Conservation (phyloP, 306 rosid genomes). For the Cercis canadensis region DNA sequence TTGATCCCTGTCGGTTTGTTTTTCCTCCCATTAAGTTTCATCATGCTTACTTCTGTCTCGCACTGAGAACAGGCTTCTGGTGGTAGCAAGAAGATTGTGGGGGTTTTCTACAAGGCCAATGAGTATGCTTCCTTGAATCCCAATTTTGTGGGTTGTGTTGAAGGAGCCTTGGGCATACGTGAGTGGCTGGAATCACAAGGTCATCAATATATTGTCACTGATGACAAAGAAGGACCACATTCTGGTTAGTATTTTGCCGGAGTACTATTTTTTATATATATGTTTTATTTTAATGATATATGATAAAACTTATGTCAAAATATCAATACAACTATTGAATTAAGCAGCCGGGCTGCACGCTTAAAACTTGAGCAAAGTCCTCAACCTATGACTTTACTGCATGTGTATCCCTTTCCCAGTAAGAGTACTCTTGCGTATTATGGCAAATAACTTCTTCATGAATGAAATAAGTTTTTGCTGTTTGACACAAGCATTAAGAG, state of each 20-base stretch:
- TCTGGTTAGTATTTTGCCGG: constrained; percentile 54
- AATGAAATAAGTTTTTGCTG: too few species aligned
- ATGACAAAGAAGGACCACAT: constrained; percentile 88
- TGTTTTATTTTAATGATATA: too few species aligned
- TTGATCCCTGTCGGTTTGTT: neutral
- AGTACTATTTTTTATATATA: too few species aligned
- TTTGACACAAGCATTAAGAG: too few species aligned
- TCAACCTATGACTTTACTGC: too few species aligned
- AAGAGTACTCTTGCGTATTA: too few species aligned
- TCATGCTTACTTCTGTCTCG: neutral
- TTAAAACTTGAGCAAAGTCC: too few species aligned
- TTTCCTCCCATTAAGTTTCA: neutral
- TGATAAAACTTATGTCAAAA: too few species aligned
- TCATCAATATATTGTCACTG: constrained; percentile 89
- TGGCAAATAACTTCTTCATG: too few species aligned
- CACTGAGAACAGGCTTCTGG: constrained; percentile 65
- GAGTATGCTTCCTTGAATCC: constrained; percentile 87
- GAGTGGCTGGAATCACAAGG: constrained; percentile 97
- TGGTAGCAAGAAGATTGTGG: constrained; percentile 92
- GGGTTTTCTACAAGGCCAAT: constrained; percentile 90
- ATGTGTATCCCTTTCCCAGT: too few species aligned
- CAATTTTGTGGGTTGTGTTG: constrained; percentile 87
- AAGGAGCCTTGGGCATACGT: constrained; percentile 82
- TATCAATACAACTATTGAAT: too few species aligned
- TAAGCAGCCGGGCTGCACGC: too few species aligned